Percentiles rank a stretch among this genome's conserved stretches.
phyloP scores from a whole-genome alignment of 2,329 filamentous ascomycete species.

The Lecanicillium sp. region DNA sequence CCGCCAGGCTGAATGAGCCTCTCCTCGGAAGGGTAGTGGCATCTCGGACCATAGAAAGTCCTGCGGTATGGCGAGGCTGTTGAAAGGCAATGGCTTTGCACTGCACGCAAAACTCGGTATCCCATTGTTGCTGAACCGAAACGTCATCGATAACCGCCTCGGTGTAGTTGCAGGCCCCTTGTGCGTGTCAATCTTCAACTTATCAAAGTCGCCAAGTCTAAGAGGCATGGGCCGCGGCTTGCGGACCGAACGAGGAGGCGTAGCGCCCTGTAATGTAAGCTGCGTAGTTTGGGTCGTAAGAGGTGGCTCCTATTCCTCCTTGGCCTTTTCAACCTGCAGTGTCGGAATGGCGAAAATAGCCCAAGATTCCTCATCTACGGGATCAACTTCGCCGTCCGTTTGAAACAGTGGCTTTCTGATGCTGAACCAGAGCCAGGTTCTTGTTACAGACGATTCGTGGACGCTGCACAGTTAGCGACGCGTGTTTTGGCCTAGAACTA shows the following conservation, averaged over 20 bases:
- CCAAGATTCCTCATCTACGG: not conserved
- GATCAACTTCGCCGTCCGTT: not conserved
- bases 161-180: slow-evolving; percentile 3
- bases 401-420: not conserved
- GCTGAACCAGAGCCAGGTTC: not conserved
- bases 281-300: not conserved
- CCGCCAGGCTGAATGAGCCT: slow-evolving; percentile 10
- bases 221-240: not conserved
- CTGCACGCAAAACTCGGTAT: slow-evolving; percentile 15
- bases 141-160: slow-evolving; percentile 8
- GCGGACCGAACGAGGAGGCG: no score
- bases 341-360: not conserved
- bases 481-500: not conserved
- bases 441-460: not conserved
- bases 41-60: slow-evolving; percentile 14
- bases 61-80: slow-evolving; percentile 1
- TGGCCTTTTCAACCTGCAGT: not conserved
- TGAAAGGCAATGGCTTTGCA: slow-evolving; percentile 8
- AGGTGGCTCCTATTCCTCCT: not conserved
- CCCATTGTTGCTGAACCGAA: slow-evolving; percentile 15
- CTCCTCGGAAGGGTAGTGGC: not conserved
- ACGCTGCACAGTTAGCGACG: not conserved
- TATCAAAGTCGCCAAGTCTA: slow-evolving; percentile 11
- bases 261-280: not conserved
- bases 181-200: slow-evolving; percentile 3